These are phyloP conservation scores for Carex kokanica DNA, from an alignment of 176 grass and related monocot species.

Conservation along the genomic window DNA sequence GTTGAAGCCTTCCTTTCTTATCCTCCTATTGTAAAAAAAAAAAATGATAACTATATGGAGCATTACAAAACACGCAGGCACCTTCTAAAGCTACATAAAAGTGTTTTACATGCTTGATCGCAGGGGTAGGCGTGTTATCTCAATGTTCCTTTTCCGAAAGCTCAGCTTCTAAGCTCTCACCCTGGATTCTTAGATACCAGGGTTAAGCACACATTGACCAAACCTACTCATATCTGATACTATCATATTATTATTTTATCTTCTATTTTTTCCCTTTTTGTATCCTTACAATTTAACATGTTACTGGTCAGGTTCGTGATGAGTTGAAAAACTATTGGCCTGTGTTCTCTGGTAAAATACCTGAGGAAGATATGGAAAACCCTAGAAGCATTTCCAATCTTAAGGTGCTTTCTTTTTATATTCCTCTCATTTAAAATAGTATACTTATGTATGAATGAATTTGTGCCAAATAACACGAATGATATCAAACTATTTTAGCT, in stretches of 20 bases:
- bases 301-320: conserved; percentile 65
- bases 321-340: conserved; percentile 88
- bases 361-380: conserved; percentile 39
- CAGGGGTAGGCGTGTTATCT: background rate
- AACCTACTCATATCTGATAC: conserved; percentile 11
- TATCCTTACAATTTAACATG: background rate
- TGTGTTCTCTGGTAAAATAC: conserved; percentile 53
- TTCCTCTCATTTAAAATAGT: conserved; percentile 28
- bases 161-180: background rate
- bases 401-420: conserved; percentile 42
- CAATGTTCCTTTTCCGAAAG: background rate
- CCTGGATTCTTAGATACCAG: background rate
- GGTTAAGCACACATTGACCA: background rate
- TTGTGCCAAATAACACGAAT: background rate
- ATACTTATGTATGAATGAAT: background rate
- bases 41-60: background rate
- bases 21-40: background rate
- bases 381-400: conserved; percentile 31
- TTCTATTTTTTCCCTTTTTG: background rate
- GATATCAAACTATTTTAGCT: conserved; percentile 34
- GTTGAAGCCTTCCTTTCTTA: conserved; percentile 29
- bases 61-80: background rate
- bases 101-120: background rate
- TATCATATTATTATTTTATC: conserved; percentile 6
- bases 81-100: conserved; percentile 6